Conservation (phyloP, 768 basidiomycete genomes). For the Baorangia bicolor region DNA sequence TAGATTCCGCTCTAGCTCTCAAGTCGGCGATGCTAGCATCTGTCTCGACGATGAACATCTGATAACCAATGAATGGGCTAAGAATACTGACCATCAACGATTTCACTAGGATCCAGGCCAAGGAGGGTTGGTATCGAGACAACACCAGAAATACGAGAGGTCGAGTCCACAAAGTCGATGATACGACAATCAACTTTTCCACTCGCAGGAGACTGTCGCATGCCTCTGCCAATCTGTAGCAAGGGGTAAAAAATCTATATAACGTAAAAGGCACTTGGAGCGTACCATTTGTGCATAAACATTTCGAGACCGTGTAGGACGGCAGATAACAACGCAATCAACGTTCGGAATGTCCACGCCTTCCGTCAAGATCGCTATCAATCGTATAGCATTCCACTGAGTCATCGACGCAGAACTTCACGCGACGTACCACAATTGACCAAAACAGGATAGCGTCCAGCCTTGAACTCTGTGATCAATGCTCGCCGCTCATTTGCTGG, state of each 20-base stretch:
- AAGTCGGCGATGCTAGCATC: conserved; percentile 54
- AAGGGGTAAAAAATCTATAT: not conserved
- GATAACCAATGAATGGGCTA: not conserved
- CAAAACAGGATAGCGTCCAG: conserved; percentile 77
- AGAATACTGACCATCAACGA: conserved; percentile 52
- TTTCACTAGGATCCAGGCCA: conserved; percentile 72
- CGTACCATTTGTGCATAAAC: conserved; percentile 90
- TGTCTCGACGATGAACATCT: conserved; percentile 22
- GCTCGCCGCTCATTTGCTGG: conserved; percentile 59
- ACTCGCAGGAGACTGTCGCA: conserved; percentile 78
- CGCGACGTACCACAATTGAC: conserved; percentile 78
- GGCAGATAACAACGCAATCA: conserved; percentile 84
- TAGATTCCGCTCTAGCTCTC: conserved; percentile 39
- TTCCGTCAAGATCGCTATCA: conserved; percentile 79
- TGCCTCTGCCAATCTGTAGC: conserved; percentile 85
- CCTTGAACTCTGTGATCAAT: conserved; percentile 65
- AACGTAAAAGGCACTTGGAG: not conserved
- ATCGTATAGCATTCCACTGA: not conserved
- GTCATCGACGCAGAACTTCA: not conserved
- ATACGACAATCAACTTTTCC: conserved; percentile 84
- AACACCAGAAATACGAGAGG: conserved; percentile 64
- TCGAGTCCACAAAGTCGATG: conserved; percentile 88
- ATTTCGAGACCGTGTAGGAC: conserved; percentile 87
- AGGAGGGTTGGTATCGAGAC: conserved; percentile 81
- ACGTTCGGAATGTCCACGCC: conserved; percentile 94